Evolutionary conservation across 768 basidiomycete species (phyloP), one percentile per base, ranked within the genome.

Genomic region (Tulasnella sp.): DNA sequence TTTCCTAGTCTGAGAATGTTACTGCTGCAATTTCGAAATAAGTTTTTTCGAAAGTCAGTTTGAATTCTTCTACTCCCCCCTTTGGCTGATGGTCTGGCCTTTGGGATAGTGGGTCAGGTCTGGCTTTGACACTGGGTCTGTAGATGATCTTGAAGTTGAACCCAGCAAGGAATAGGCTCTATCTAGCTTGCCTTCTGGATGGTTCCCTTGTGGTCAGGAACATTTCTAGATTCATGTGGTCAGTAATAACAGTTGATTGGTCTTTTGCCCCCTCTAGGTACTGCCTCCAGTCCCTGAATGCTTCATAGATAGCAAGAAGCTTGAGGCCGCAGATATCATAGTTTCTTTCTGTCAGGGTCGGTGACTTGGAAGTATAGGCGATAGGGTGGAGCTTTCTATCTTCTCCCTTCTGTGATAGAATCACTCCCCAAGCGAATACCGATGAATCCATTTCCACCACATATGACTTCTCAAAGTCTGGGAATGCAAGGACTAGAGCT

Each of bases 161-260:
- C 10, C 50, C 19, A 5, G 22, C 17, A 4, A 52, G 19, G 21
- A n/a, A 19, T 19, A 21, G 10, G 22, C 17, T 31, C 50, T 22
- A 52, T 19, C 50, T 22, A 19, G 30, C 24, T 52, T 52, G 50
- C 12, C 50, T n/a, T n/a, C 19, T 7, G 5, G 46, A 48, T n/a
- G n/a, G 46, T 48, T 48, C 27, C n/a, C n/a, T 48, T 7, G 46
- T 48, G 7, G n/a, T 52, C 44, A 30, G 41, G 27, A 27, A 69
- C 43, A 2, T 66, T 51, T 10, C 63, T 43, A 22, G 68, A 27
- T 52, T 69, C 19, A 21, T 11, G n/a, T 48, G 46, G n/a, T 48
- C 46, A 7, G 46, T 48, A n/a, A 48, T 48, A n/a, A 48, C 46
- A 22, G n/a, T 48, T n/a, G n/a, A 7, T 5, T 7, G 5, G 19